Evolutionary conservation across 176 grass and related monocot species (phyloP), one percentile per base, ranked within the genome.

Genomic region (Elymus sibiricus): DNA sequence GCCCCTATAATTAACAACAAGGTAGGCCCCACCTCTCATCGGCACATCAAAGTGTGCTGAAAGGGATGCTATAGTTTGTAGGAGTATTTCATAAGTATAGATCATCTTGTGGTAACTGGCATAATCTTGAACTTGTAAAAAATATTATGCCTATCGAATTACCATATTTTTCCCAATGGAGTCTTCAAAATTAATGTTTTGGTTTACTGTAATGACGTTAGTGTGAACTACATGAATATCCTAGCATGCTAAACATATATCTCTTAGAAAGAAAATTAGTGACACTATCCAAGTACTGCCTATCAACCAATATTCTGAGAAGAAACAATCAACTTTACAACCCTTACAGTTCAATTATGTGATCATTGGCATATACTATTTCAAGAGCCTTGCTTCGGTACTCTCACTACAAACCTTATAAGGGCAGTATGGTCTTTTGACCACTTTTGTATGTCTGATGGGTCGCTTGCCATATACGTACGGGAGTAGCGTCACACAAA

Each of bases 1-100:
- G 85, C 83, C 65, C 66, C 90, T 58, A 86, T 88, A 89, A 87
- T 95, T 66, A 91, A 93, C 76, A 87, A 91, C 62, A 91, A 93
- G 93, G 93, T 95, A 86, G 56, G 5, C 4, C 10, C 14, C 34
- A 22, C 28, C n/a, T 51, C 53, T 70, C 63, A 16, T 40, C 12
- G 17, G 1, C 25, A 61, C 1, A 38, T 0, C 2, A 13, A 17
- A 3, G 37, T 12, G 47, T 10, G n/a, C n/a, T n/a, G n/a, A 85
- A 78, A 5, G 64, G 46, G 6, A 26, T 16, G 6, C 7, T 60
- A 15, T 72, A 73, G 42, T 44, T 9, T 74, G 43, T 3, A 17
- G 4, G 7, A 8, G 37, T 7, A 39, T 39, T 29, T 70, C 27
- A 25, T 5, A 75, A 42, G 42, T 43, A 55, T 87, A 28, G 40